Percentiles rank a stretch among this genome's conserved stretches.
Evolutionary conservation across 2,329 filamentous ascomycete genomes (phyloP).

Genomic region (Trichoderma koningii): DNA sequence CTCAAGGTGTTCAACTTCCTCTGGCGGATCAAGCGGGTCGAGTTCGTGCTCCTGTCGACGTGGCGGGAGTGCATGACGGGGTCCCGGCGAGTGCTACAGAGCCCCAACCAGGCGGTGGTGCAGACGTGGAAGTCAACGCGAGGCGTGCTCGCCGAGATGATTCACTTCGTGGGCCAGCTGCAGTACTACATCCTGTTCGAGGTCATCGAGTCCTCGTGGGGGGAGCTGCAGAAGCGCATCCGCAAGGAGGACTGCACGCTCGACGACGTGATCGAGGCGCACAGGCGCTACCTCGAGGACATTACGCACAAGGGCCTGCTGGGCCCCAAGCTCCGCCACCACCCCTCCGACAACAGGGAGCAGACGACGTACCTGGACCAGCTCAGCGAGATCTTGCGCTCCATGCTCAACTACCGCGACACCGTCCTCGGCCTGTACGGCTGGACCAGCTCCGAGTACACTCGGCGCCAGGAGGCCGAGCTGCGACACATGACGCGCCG

Average conservation of each 20-base stretch:
- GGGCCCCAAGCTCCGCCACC: constrained; percentile 62
- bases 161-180: constrained; percentile 94
- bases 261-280: constrained; percentile 91
- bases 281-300: constrained; percentile 84
- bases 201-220: constrained; percentile 96
- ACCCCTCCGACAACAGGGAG: constrained; percentile 62
- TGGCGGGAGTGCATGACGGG: constrained; percentile 98
- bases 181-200: constrained; percentile 99
- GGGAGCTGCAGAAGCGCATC: constrained; percentile 80
- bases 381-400: constrained; percentile 86
- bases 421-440: constrained; percentile 92
- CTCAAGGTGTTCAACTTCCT: constrained; percentile 99
- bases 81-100: constrained; percentile 83
- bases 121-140: constrained; percentile 88
- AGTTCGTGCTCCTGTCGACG: constrained; percentile 86
- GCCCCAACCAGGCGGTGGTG: constrained; percentile 66
- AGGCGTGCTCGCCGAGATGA: constrained; percentile 93
- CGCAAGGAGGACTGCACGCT: constrained; percentile 84
- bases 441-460: constrained; percentile 93
- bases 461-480: constrained; percentile 80
- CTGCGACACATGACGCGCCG: constrained; percentile 67
- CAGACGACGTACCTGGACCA: constrained; percentile 81
- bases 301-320: constrained; percentile 96
- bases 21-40: constrained; percentile 96
- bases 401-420: constrained; percentile 93